phyloP scores from a whole-genome alignment of 192 early-diverging fungal genomes.

The Umbelopsis ramanniana region DNA sequence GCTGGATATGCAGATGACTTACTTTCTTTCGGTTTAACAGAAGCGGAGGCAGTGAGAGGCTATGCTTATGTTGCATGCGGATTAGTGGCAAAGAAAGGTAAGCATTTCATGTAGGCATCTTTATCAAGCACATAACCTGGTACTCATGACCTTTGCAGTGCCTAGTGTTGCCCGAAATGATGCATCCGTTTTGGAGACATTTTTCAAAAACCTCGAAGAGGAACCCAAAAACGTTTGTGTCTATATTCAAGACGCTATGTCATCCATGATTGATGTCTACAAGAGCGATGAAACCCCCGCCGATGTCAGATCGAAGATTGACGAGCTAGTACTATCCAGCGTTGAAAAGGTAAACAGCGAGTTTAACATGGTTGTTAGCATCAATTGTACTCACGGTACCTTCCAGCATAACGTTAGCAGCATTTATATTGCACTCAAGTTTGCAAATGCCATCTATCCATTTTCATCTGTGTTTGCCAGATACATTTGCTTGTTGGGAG shows the following conservation, averaged over 20 bases:
- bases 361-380: too few relatives aligned
- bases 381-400: too few relatives aligned
- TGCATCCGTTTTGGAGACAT: constrained; percentile 57
- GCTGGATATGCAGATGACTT: too few relatives aligned
- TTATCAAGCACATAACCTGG: too few relatives aligned
- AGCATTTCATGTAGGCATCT: neutral
- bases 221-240: constrained; percentile 70
- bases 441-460: constrained; percentile 62
- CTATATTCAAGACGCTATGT: constrained; percentile 83
- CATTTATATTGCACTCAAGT: constrained; percentile 65
- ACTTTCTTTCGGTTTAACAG: constrained; percentile 30
- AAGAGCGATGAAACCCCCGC: constrained; percentile 31
- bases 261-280: constrained; percentile 75
- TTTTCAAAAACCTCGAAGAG: constrained; percentile 72
- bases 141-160: constrained; percentile 42
- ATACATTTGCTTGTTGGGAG: constrained; percentile 65
- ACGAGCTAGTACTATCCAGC: constrained; percentile 58
- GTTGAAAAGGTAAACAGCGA: constrained; percentile 44
- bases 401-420: constrained; percentile 51
- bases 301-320: constrained; percentile 35
- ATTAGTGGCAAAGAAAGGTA: constrained; percentile 73
- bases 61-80: constrained; percentile 88
- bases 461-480: constrained; percentile 60
- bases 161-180: constrained; percentile 70
- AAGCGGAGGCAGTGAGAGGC: constrained; percentile 72